Evolutionary conservation across 495 filamentous ascomycete genomes (phyloP).

Genomic region (Neurospora sp.): DNA sequence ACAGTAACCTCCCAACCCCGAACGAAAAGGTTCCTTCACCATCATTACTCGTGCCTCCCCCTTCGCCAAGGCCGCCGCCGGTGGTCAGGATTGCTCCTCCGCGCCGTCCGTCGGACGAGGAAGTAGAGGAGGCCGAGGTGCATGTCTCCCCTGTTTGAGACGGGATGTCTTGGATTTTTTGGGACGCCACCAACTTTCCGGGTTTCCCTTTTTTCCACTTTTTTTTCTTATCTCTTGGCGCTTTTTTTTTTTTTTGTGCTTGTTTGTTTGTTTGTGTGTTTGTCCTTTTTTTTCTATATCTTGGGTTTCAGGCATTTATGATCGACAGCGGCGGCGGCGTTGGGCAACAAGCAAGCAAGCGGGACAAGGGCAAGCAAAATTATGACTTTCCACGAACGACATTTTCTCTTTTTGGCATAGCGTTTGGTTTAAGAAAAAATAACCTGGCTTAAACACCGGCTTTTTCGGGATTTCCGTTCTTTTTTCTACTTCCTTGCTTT

Average conservation of each 20-base stretch:
- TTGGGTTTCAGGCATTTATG: neutral
- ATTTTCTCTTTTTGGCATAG: neutral
- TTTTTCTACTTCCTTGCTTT: neutral
- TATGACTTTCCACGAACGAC: neutral
- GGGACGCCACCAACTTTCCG: neutral
- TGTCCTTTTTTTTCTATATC: neutral
- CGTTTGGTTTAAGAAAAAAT: neutral
- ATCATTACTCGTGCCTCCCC: neutral
- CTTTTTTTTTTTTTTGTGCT: neutral
- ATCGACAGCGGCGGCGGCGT: neutral
- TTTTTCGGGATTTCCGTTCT: neutral
- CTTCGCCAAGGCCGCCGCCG: neutral
- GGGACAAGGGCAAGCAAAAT: neutral
- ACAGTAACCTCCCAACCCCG: neutral
- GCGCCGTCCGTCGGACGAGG: neutral
- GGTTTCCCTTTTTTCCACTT: neutral
- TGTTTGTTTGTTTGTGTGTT: neutral
- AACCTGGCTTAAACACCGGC: neutral
- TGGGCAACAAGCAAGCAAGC: neutral
- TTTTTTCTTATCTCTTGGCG: neutral
- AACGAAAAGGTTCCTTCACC: neutral
- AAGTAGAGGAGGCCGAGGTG: neutral
- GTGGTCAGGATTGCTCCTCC: conserved; percentile 13
- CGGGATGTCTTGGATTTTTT: neutral
- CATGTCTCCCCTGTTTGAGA: neutral